phyloP scores from a whole-genome alignment of 306 rosid species.

The Begonia peltatifolia region DNA sequence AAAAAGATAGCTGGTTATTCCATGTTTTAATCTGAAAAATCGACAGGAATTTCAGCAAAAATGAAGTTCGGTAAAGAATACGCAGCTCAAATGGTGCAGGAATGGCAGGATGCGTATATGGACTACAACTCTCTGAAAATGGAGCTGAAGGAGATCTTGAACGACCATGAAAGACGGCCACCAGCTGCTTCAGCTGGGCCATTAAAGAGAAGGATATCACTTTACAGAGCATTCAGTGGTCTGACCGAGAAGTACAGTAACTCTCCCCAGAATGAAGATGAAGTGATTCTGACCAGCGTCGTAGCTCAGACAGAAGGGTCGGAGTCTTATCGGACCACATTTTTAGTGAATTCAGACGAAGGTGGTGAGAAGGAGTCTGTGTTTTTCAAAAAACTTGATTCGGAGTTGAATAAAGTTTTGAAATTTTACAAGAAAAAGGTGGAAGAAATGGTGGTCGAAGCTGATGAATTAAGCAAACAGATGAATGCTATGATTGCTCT shows the following conservation, averaged over 20 bases:
- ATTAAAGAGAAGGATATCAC: constrained; percentile 33
- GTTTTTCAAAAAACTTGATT: constrained; percentile 51
- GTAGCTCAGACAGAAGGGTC: constrained; percentile 19
- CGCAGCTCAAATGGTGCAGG: constrained; percentile 50
- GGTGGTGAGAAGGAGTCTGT: constrained; percentile 35
- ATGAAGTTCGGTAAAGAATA: constrained; percentile 84
- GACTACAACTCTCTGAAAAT: constrained; percentile 44
- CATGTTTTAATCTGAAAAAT: too few species aligned
- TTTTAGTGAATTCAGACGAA: constrained; percentile 26
- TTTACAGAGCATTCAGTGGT: constrained; percentile 66
- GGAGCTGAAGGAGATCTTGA: constrained; percentile 28
- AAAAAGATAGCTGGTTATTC: too few species aligned
- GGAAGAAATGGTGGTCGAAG: constrained; percentile 38
- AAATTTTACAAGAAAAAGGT: constrained; percentile 39
- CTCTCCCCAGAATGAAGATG: constrained; percentile 28
- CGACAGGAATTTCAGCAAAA: not conserved
- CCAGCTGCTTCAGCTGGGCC: constrained; percentile 8
- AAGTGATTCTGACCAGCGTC: constrained; percentile 33
- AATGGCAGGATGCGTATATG: constrained; percentile 77
- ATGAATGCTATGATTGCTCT: constrained; percentile 62
- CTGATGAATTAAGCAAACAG: constrained; percentile 52
- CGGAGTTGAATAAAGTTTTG: constrained; percentile 58
- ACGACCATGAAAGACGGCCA: constrained; percentile 1
- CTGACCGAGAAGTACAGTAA: constrained; percentile 22
- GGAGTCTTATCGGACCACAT: constrained; percentile 29